Conservation (phyloP, 768 basidiomycete species). For the Hygrophorus russula region DNA sequence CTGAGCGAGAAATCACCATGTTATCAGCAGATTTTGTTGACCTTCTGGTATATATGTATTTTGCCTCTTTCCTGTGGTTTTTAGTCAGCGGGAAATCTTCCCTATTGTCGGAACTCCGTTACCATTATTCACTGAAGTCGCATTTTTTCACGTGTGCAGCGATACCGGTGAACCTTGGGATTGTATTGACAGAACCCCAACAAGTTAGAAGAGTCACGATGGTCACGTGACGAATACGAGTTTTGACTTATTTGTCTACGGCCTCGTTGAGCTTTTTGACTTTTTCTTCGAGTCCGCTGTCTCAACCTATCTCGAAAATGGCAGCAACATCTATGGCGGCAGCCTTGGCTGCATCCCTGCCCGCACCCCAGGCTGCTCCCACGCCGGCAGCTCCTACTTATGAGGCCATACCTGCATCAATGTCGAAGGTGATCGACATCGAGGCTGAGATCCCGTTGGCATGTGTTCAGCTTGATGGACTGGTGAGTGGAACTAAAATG, state of each 20-base stretch:
- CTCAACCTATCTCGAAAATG: constrained; percentile 33
- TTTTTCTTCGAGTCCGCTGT: not conserved
- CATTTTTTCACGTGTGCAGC: no score
- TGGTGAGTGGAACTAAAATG: constrained; percentile 42
- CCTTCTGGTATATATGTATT: not conserved
- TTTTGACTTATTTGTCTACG: not conserved
- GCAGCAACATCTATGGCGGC: constrained; percentile 85
- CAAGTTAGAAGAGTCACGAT: no score
- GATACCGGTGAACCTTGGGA: no score
- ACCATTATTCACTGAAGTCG: no score
- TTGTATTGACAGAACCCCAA: no score
- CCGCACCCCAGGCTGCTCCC: constrained; percentile 50
- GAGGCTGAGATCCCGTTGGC: constrained; percentile 81
- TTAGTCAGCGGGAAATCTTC: no score
- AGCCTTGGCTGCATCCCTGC: constrained; percentile 76
- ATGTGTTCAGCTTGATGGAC: constrained; percentile 72
- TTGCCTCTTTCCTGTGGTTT: no score
- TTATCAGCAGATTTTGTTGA: not conserved
- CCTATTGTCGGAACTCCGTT: not conserved
- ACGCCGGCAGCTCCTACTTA: constrained; percentile 56
- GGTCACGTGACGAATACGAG: no score
- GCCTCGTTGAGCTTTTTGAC: constrained; percentile 10
- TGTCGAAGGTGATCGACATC: constrained; percentile 89
- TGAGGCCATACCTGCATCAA: constrained; percentile 84
- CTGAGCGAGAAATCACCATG: constrained; percentile 50